phyloP scores from a whole-genome alignment of 1,284 basidiomycete species.

The Melampsora medusae region DNA sequence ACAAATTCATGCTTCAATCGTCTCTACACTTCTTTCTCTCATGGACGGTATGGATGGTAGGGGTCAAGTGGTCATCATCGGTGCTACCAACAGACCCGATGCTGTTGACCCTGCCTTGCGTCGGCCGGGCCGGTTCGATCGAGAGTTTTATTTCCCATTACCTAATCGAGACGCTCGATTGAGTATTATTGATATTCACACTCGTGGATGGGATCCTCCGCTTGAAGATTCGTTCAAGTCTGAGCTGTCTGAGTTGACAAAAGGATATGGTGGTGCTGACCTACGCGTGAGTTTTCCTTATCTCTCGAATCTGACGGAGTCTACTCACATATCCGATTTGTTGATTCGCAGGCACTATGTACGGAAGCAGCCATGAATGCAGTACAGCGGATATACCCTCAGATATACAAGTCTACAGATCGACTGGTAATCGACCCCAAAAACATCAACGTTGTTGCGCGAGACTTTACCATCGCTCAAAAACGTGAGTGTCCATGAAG shows the following conservation, averaged over 20 bases:
- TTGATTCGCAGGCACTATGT: slow-evolving; percentile 69
- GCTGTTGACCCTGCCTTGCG: slow-evolving; percentile 93
- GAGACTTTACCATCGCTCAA: slow-evolving; percentile 96
- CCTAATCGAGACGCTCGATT: slow-evolving; percentile 80
- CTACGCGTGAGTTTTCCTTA: slow-evolving; percentile 66
- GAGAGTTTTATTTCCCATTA: slow-evolving; percentile 97
- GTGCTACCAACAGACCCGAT: slow-evolving; percentile 95
- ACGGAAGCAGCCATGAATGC: slow-evolving; percentile 97
- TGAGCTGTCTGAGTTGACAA: slow-evolving; percentile 82
- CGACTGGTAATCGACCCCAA: slow-evolving; percentile 80
- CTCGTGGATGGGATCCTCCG: slow-evolving; percentile 84
- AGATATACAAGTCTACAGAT: slow-evolving; percentile 91
- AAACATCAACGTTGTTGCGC: slow-evolving; percentile 77
- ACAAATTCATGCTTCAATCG: slow-evolving; percentile 97
- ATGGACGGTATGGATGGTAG: slow-evolving; percentile 99
- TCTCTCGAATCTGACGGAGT: slow-evolving; percentile 13
- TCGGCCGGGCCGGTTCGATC: slow-evolving; percentile 90
- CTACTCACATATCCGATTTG: slow-evolving; percentile 19
- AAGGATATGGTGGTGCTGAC: slow-evolving; percentile 98
- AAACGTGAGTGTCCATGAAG: slow-evolving; percentile 68
- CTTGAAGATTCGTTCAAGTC: slow-evolving; percentile 65
- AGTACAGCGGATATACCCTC: slow-evolving; percentile 91
- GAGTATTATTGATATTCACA: slow-evolving; percentile 89
- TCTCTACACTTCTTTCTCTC: slow-evolving; percentile 88
- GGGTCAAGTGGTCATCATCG: slow-evolving; percentile 91